Evolutionary conservation across 148 eudicot species (phyloP).

Genomic region (Fagopyrum tataricum): DNA sequence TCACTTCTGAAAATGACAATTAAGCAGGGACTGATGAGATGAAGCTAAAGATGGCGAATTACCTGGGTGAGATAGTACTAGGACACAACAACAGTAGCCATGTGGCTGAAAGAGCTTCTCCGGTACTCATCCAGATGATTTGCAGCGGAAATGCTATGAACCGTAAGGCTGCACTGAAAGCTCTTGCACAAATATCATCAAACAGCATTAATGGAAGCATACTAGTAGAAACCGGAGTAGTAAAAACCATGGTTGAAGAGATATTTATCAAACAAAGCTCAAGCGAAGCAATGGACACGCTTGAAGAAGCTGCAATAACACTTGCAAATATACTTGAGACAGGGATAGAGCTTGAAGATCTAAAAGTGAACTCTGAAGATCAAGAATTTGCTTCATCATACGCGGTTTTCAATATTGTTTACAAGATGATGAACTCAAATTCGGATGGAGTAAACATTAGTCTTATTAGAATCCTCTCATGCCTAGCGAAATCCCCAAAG

Average conservation of each 20-base stretch:
- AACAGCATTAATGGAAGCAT: conserved; percentile 37
- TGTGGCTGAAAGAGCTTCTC: conserved; percentile 58
- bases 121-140: conserved; percentile 62
- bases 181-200: conserved; percentile 50
- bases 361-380: conserved; percentile 39
- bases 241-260: conserved; percentile 46
- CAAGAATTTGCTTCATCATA: conserved; percentile 48
- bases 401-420: conserved; percentile 44
- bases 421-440: conserved; percentile 42
- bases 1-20: not conserved
- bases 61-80: conserved; percentile 58
- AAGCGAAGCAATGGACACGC: conserved; percentile 40
- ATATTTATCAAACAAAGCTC: conserved; percentile 37
- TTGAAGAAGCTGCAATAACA: conserved; percentile 58
- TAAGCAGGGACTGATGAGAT: conserved; percentile 55
- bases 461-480: conserved; percentile 51
- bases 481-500: conserved; percentile 45
- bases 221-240: conserved; percentile 57
- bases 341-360: conserved; percentile 38
- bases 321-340: conserved; percentile 78
- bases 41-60: conserved; percentile 57
- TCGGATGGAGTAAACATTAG: conserved; percentile 49
- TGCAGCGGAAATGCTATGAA: conserved; percentile 33
- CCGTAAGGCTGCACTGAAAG: conserved; percentile 53
- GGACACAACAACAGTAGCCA: conserved; percentile 44